A percentile compares a stretch with the other conserved stretches of the same genome.
These are phyloP conservation scores for Microsporum audouinii DNA, from an alignment of 2,329 filamentous ascomycete species.

Conservation along the genomic window DNA sequence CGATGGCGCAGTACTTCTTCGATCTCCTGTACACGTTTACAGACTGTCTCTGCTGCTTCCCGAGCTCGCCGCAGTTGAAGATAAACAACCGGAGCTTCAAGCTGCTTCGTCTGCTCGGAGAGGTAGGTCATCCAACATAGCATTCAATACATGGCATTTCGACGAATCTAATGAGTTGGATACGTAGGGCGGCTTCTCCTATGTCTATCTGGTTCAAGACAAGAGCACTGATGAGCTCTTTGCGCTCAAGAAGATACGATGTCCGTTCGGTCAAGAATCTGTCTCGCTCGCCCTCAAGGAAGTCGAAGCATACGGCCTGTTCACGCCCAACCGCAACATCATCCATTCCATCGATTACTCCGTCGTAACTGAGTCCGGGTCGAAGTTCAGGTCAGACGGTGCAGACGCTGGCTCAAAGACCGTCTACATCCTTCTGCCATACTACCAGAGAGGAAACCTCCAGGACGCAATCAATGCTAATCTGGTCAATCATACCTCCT, in stretches of 20 bases:
- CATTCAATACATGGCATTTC: neutral
- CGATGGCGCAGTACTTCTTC: conserved; percentile 72
- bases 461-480: conserved; percentile 99
- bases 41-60: conserved; percentile 94
- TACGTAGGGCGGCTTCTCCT: conserved; percentile 75
- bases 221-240: conserved; percentile 71
- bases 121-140: conserved; percentile 44
- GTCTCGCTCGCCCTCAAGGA: conserved; percentile 91
- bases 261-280: conserved; percentile 93
- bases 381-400: conserved; percentile 45
- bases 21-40: conserved; percentile 85
- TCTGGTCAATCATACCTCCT: conserved; percentile 82
- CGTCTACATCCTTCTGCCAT: conserved; percentile 90
- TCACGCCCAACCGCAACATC: conserved; percentile 70
- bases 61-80: conserved; percentile 82
- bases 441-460: conserved; percentile 87
- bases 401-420: conserved; percentile 63
- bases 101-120: conserved; percentile 82
- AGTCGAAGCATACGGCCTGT: conserved; percentile 91
- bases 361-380: conserved; percentile 60
- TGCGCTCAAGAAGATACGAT: conserved; percentile 97
- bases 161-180: neutral
- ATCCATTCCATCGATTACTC: conserved; percentile 76
- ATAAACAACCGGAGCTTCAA: conserved; percentile 95
- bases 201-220: conserved; percentile 97